Conservation (phyloP, 192 early-diverging fungal species). For the Podila epicladia region DNA sequence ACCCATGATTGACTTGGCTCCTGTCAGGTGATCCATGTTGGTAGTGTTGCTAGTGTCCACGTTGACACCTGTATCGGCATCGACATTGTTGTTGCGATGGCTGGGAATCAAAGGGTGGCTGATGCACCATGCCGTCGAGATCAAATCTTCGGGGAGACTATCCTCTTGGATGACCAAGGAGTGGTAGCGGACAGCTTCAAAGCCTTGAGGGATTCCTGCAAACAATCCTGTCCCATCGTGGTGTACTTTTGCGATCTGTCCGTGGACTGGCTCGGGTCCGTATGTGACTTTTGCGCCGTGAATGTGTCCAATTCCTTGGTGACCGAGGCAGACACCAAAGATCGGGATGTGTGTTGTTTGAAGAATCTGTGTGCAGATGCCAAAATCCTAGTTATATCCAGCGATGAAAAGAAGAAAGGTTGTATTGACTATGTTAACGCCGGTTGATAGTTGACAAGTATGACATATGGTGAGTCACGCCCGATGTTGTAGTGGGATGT, state of each 20-base stretch:
- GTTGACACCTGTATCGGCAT: conserved; percentile 15
- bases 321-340: conserved; percentile 94
- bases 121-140: conserved; percentile 69
- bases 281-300: conserved; percentile 61
- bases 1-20: conserved; percentile 76
- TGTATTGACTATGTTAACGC: background rate
- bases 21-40: conserved; percentile 9
- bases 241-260: conserved; percentile 73
- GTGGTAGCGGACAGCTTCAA: conserved; percentile 90
- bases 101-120: conserved; percentile 42
- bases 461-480: background rate
- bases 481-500: no score
- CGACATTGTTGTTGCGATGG: conserved; percentile 6
- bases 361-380: conserved; percentile 72
- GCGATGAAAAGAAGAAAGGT: no score
- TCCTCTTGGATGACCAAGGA: conserved; percentile 78
- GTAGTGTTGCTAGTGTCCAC: background rate
- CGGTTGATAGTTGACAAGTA: background rate
- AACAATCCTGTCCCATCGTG: conserved; percentile 60
- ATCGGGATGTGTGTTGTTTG: conserved; percentile 69
- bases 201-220: conserved; percentile 65
- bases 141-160: conserved; percentile 67
- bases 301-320: conserved; percentile 83
- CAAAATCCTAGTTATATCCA: conserved; percentile 76
- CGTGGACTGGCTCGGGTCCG: conserved; percentile 83